Evolutionary conservation across 495 filamentous ascomycete species (phyloP).

Genomic region (Hapsidospora chrysogenum): DNA sequence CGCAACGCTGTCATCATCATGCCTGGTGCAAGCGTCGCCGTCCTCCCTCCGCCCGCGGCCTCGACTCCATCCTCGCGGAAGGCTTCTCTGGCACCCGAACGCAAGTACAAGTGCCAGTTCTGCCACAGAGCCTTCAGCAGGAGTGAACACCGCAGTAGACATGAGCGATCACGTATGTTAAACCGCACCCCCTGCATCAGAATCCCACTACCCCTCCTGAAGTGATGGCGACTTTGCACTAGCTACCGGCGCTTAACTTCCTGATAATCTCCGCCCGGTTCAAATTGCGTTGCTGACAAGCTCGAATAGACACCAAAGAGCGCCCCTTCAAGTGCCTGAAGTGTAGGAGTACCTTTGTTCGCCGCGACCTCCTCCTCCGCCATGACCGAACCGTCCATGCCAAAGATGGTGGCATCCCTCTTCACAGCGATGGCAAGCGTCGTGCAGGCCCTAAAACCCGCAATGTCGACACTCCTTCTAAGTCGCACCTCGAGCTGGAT

Average conservation of each 20-base stretch:
- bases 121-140: conserved; percentile 93
- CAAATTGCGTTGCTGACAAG: conserved; percentile 4
- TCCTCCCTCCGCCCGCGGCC: conserved; percentile 35
- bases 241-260: no score
- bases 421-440: conserved; percentile 88
- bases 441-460: conserved; percentile 57
- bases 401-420: conserved; percentile 91
- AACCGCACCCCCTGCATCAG: no score
- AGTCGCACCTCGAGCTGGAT: conserved; percentile 72
- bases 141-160: conserved; percentile 91
- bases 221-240: no score
- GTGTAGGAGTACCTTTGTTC: conserved; percentile 95
- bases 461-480: conserved; percentile 50
- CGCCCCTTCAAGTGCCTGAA: conserved; percentile 97
- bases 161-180: conserved; percentile 94
- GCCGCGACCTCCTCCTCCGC: conserved; percentile 86
- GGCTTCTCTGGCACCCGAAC: conserved; percentile 55
- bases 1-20: conserved; percentile 24
- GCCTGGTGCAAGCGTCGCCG: conserved; percentile 49
- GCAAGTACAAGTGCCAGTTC: conserved; percentile 99
- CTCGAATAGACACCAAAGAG: conserved; percentile 78
- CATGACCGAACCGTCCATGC: conserved; percentile 98
- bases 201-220: no score
- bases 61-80: conserved; percentile 46
- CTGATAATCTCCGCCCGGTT: no score